These are phyloP conservation scores for Iodosphaeria phyllophila DNA, from an alignment of 2,329 filamentous ascomycete genomes.

Conservation along the genomic window DNA sequence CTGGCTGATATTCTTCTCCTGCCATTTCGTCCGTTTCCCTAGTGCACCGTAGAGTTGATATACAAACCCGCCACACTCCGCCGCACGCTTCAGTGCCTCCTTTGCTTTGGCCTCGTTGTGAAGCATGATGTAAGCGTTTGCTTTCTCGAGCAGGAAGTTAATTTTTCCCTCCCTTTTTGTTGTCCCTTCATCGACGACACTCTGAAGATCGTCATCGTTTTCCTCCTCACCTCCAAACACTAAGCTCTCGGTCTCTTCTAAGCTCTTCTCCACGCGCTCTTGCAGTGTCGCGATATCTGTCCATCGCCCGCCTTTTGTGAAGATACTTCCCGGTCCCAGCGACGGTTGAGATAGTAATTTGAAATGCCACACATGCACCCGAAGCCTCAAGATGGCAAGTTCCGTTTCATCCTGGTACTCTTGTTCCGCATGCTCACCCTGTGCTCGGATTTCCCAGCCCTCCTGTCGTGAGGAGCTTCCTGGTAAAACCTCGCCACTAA, in stretches of 20 bases:
- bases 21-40: conserved; percentile 69
- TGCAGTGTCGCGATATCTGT: conserved; percentile 39
- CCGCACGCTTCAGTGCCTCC: conserved; percentile 50
- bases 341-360: conserved; percentile 39
- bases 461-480: no score
- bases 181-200: no score
- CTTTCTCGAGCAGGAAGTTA: conserved; percentile 63
- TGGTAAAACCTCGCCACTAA: conserved; percentile 13
- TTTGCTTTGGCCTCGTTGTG: conserved; percentile 62
- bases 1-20: conserved; percentile 67
- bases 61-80: conserved; percentile 46
- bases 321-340: conserved; percentile 32
- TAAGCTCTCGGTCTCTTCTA: conserved; percentile 20
- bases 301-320: conserved; percentile 37
- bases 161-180: conserved; percentile 37
- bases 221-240: conserved; percentile 4
- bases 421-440: no score
- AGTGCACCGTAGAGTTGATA: conserved; percentile 75
- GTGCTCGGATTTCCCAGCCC: conserved; percentile 15
- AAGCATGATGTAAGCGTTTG: conserved; percentile 68
- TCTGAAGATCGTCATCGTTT: no score
- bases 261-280: conserved; percentile 22
- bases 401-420: no score
- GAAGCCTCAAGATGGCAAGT: conserved; percentile 43
- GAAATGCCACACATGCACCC: conserved; percentile 53